Conservation (phyloP, 495 filamentous ascomycete species). For the Pseudomonodictys pantanalensis region DNA sequence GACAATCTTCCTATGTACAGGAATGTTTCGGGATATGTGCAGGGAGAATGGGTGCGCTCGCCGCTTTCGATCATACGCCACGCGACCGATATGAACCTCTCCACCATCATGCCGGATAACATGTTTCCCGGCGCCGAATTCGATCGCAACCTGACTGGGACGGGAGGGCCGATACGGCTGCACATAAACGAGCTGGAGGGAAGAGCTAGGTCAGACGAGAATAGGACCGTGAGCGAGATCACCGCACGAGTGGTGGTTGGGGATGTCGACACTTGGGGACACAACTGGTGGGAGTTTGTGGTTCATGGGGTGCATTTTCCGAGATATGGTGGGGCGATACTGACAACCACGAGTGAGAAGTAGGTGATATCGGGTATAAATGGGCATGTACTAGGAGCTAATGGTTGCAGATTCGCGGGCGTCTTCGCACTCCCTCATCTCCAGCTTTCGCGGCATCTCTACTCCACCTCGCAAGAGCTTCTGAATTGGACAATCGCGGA, state of each 20-base stretch:
- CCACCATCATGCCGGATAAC: conserved; percentile 44
- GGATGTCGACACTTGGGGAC: conserved; percentile 53
- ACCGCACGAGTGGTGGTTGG: conserved; percentile 65
- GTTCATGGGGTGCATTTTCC: conserved; percentile 83
- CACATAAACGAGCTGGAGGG: conserved; percentile 26
- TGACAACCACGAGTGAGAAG: conserved; percentile 89
- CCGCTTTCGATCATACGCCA: conserved; percentile 43
- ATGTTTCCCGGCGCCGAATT: conserved; percentile 31
- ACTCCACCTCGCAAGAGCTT: conserved; percentile 61
- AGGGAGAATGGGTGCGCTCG: conserved; percentile 70
- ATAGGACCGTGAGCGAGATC: conserved; percentile 47
- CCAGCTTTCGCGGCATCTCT: conserved; percentile 61
- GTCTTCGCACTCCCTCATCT: conserved; percentile 88
- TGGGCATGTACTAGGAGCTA: not conserved
- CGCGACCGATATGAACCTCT: conserved; percentile 50
- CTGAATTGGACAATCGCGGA: conserved; percentile 69
- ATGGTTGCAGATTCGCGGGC: conserved; percentile 60
- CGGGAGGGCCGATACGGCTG: conserved; percentile 22
- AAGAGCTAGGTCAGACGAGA: conserved; percentile 12
- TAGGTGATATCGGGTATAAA: conserved; percentile 27
- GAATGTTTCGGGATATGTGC: conserved; percentile 75
- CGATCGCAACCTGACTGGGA: conserved; percentile 36
- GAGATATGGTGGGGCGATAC: conserved; percentile 66
- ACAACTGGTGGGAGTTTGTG: conserved; percentile 60
- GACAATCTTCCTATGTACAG: conserved; percentile 58